Evolutionary conservation across 192 early-diverging fungal species (phyloP).

Genomic region (Haplosporangium gracile): DNA sequence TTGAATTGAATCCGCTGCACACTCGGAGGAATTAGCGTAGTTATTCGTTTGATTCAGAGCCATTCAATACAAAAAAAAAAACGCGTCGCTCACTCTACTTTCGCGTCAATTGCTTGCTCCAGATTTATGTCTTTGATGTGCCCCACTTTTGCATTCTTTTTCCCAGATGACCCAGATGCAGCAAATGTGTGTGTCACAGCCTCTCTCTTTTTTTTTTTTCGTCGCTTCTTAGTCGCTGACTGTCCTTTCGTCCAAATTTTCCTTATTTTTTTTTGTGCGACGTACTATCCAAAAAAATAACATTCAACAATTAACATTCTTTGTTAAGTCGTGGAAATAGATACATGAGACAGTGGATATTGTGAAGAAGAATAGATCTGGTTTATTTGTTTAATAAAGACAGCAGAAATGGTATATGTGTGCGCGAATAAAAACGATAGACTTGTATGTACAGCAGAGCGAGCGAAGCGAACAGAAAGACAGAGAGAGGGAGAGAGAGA

Average conservation of each 20-base stretch:
- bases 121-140: no score
- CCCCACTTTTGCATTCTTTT: no score
- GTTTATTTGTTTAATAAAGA: neutral
- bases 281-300: no score
- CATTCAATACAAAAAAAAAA: no score
- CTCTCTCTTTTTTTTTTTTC: neutral
- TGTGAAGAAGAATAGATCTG: neutral
- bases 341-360: neutral
- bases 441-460: constrained; percentile 2
- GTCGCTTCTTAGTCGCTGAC: neutral
- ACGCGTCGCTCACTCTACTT: no score
- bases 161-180: no score
- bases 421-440: neutral
- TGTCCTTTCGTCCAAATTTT: neutral
- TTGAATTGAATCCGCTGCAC: no score
- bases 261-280: constrained; percentile 9
- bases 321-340: neutral
- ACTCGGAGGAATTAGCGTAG: no score
- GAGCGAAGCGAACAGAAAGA: neutral
- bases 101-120: no score
- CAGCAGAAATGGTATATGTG: constrained; percentile 3
- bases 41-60: no score
- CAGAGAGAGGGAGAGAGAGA: neutral
- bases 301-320: neutral
- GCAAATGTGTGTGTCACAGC: no score